phyloP scores from a whole-genome alignment of 1,139 yeast species.

The Yamadazyma dushanensis region DNA sequence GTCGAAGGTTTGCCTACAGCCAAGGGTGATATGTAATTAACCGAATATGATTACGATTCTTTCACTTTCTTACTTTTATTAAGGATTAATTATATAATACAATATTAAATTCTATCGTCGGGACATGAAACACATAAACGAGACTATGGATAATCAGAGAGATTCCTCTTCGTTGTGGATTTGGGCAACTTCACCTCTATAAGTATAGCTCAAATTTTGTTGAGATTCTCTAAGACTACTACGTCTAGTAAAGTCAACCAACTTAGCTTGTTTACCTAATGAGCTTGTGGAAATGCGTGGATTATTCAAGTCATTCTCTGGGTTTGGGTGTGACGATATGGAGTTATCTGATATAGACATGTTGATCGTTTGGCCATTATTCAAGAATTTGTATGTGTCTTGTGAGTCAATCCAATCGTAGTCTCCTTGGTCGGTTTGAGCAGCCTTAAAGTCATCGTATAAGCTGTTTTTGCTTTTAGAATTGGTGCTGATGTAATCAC shows the following conservation, averaged over 20 bases:
- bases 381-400: constrained; percentile 16
- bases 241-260: constrained; percentile 54
- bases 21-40: constrained; percentile 9
- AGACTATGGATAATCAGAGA: background rate
- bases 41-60: too few species aligned
- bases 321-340: constrained; percentile 7
- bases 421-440: constrained; percentile 27
- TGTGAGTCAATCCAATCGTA: constrained; percentile 26
- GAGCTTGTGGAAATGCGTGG: constrained; percentile 20
- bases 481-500: constrained; percentile 12
- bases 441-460: constrained; percentile 32
- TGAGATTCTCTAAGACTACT: constrained; percentile 47
- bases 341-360: constrained; percentile 16
- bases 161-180: constrained; percentile 30
- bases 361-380: constrained; percentile 14
- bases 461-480: constrained; percentile 14
- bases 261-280: constrained; percentile 37
- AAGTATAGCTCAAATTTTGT: constrained; percentile 19
- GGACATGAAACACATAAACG: constrained; percentile 5
- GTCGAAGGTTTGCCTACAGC: constrained; percentile 44
- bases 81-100: constrained; percentile 9
- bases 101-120: constrained; percentile 4
- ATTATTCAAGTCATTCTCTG: constrained; percentile 5
- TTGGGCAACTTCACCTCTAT: constrained; percentile 37
- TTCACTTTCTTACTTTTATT: too few species aligned